Base-by-base conservation (phyloP, 1,284 basidiomycete genomes). In the Ganoderma resinaceum region DNA sequence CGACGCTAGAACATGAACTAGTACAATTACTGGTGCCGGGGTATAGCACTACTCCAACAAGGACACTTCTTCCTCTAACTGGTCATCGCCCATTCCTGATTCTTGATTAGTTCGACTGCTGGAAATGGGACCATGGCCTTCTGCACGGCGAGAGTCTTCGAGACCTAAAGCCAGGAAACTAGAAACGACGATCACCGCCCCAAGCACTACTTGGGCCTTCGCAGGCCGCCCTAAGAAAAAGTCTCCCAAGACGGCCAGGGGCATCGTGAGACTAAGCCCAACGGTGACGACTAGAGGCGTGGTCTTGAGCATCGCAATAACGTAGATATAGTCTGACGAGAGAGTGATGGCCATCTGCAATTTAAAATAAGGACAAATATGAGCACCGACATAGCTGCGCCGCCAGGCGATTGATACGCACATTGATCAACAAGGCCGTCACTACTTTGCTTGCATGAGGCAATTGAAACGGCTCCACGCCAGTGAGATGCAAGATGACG, bases 271-370 rank as follows among this genome's bases (percentile, higher is more conserved):
- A 66, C 93, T 95, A 23, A 99, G 86, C 20, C 98, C 97, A 68
- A 99, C 86, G 0, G 97, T 99, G 16, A 95, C 96, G 29, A 97
- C 93, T 52, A 96, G 83, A 1, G 95, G 97, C 3, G 96, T 97
- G 2, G 97, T 98, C 84, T 98, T 98, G 71, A 99, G 88, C 96
- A 99, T 98, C 6, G 97, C 95, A 9, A 93, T 78, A 38, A 96
- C 91, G 79, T 96, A 97, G 62, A 97, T 81, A 77, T 93, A 97
- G 80, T 97, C 95, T 71, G 92, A 94, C 4, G 88, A 90, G 37
- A 94, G 81, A 0, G 95, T 96, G 76, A 97, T 95, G 53, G 83
- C 82, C 95, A 96, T 97, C 93, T 94, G 46, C 8, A 53, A 58
- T 52, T 65, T 18, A 53, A 29, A 53, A 53, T 16, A n/a, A 38